Base-by-base conservation (phyloP, 768 basidiomycete species). In the Cytidiella melzeri region DNA sequence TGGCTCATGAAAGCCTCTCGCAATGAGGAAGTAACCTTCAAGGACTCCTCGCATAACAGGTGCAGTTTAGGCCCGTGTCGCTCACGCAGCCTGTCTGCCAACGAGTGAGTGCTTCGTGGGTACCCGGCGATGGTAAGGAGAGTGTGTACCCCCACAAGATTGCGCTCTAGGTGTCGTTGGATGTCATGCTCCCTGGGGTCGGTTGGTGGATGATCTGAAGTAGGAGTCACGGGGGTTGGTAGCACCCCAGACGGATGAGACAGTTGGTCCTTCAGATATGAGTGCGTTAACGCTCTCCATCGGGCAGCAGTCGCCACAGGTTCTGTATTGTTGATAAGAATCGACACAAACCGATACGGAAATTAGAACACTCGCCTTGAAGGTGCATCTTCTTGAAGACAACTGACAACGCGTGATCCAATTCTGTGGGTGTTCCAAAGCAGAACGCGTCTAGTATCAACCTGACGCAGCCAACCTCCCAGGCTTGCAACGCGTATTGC, bases 401-500 rank as follows among this genome's bases (percentile, higher is more conserved):
- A 11, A 53, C 52, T 19, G 41, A 38, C 43, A 69, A 47, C 41
- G 63, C 56, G 34, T 62, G 54, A 45, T 66, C 65, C 0, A 62
- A 59, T 21, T 67, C 64, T 18, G 49, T 28, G 6, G 64, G 60
- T 15, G 62, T 54, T 23, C 65, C 67, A 20, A 59, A 61, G 56
- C 65, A 66, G 57, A 68, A 69, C 18, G 62, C 42, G 38, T 66
- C 59, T 34, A 69, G 57, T 23, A 66, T 58, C 45, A 59, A 55
- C 41, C 58, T 55, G 26, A 64, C 61, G 42, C 63, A 67, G 57
- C 58, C 61, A 5, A 67, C 64, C 55, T 66, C 57, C 65, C 65
- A 68, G n/a, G 67, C 66, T 52, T 69, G 67, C 44, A 69, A 44
- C 7, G 67, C 67, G 40, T 64, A 63, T 55, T 67, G 67, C 21